Evolutionary conservation across 116 monocot genomes (phyloP), one percentile per base, ranked within the genome.

Genomic region (Papilionanthe hybrid): DNA sequence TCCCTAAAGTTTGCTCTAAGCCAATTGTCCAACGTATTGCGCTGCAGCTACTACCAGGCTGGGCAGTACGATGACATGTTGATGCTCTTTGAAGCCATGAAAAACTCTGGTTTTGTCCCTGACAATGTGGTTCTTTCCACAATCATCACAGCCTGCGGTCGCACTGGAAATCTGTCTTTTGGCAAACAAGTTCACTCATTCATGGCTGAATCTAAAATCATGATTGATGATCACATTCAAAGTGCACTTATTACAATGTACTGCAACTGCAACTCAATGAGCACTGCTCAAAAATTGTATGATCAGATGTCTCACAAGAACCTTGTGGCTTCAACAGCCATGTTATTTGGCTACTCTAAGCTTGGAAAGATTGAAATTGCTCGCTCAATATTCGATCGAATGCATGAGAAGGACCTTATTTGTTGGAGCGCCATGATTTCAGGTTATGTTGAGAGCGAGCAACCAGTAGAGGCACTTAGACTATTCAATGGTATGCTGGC

Each of bases 341-440:
- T 91, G 83, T 77, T 93, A 41, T 87, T 76, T 74, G 93, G 85
- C 5, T 90, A 90, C 69, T 83, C 85, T 19, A 91, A 89, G 79
- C 20, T 76, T 37, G 91, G 89, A 11, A 42, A 78, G 58, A 76
- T 87, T 66, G 78, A 78, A 47, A 77, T 75, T 68, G 91, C 93
- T 4, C 84, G 79, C 5, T 76, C 60, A 60, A 72, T 91, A 17
- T 93, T 93, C 58, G 81, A 91, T 72, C 37, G 30, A 41, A 84
- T 89, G 83, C 58, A 58, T 3, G 79, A 85, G 9, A 86, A 82
- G 49, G 93, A 93, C 81, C 76, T 89, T 37, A 80, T 91, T 42
- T 87, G 79, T 43, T 90, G 90, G 93, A 93, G 85, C 41, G 83
- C 91, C 9, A 87, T 93, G 87, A 87, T 93, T 55, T 81, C 87